Evolutionary conservation across 176 grass and related monocot genomes (phyloP).

Genomic region (Carex scoparia): DNA sequence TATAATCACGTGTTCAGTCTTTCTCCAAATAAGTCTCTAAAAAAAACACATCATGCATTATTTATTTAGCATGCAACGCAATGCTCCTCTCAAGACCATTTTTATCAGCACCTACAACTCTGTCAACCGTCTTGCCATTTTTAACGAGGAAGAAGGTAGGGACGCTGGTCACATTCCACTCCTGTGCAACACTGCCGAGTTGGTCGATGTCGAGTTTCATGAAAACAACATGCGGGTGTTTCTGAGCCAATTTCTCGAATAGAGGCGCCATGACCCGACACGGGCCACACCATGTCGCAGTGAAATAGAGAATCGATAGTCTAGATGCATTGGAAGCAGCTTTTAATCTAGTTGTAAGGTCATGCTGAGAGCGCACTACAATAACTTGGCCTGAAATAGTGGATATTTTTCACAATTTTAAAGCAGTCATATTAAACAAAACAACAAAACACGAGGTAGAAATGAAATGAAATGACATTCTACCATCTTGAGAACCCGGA

Average conservation of each 20-base stretch:
- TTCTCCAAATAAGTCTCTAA: background rate
- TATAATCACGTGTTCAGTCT: background rate
- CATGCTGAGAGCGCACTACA: slow-evolving; percentile 39
- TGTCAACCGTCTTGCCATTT: slow-evolving; percentile 56
- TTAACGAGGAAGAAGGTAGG: slow-evolving; percentile 64
- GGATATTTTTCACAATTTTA: background rate
- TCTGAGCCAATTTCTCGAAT: slow-evolving; percentile 53
- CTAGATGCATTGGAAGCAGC: slow-evolving; percentile 34
- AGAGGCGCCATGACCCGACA: slow-evolving; percentile 60
- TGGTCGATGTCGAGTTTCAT: slow-evolving; percentile 67
- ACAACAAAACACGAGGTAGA: background rate
- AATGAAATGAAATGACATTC: background rate
- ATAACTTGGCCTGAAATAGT: slow-evolving; percentile 43
- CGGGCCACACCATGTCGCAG: slow-evolving; percentile 62
- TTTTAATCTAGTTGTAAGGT: slow-evolving; percentile 38
- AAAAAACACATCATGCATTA: background rate
- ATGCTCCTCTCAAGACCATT: slow-evolving; percentile 47
- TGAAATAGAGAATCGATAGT: slow-evolving; percentile 62
- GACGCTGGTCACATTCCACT: slow-evolving; percentile 55
- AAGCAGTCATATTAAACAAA: background rate
- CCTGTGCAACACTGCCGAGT: slow-evolving; percentile 32
- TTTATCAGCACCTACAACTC: slow-evolving; percentile 55
- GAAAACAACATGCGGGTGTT: slow-evolving; percentile 45
- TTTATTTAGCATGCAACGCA: slow-evolving; percentile 33
- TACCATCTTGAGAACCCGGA: slow-evolving; percentile 55